phyloP scores from a whole-genome alignment of 2,329 filamentous ascomycete species.

The Passalora sequoiae region DNA sequence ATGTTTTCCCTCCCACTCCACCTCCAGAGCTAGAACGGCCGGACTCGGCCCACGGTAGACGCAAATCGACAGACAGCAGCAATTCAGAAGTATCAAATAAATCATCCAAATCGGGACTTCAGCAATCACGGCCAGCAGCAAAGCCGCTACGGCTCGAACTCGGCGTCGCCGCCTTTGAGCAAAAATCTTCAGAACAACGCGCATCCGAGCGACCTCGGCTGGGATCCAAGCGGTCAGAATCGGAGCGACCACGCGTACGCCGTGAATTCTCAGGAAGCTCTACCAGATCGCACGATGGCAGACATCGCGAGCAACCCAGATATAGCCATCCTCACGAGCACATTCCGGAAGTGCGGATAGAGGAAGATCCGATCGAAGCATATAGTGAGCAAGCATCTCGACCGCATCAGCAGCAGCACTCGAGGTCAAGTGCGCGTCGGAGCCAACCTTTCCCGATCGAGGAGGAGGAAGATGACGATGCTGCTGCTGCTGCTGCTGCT shows the following conservation, averaged over 20 bases:
- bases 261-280: constrained; percentile 33
- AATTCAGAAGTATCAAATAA: constrained; percentile 37
- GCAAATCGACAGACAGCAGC: constrained; percentile 41
- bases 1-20: constrained; percentile 95
- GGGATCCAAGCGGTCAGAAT: constrained; percentile 39
- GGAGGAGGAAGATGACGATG: constrained; percentile 69
- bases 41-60: constrained; percentile 24
- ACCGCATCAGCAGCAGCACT: constrained; percentile 28
- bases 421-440: constrained; percentile 31
- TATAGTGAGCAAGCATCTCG: constrained; percentile 24
- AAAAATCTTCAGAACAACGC: constrained; percentile 19
- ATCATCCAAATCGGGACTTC: constrained; percentile 27
- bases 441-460: constrained; percentile 63
- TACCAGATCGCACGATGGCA: constrained; percentile 10
- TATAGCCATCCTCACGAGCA: constrained; percentile 39
- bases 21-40: constrained; percentile 73
- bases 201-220: constrained; percentile 31
- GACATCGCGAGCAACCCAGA: constrained; percentile 37
- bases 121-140: constrained; percentile 40
- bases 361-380: constrained; percentile 36
- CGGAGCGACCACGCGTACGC: constrained; percentile 38
- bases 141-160: constrained; percentile 47
- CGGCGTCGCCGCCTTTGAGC: constrained; percentile 46
- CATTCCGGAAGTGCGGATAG: constrained; percentile 60
- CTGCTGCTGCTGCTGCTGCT: constrained; percentile 52